These are phyloP conservation scores for Debaryomyces coudertii DNA, from an alignment of 1,139 yeast genomes.

Conservation along the genomic window DNA sequence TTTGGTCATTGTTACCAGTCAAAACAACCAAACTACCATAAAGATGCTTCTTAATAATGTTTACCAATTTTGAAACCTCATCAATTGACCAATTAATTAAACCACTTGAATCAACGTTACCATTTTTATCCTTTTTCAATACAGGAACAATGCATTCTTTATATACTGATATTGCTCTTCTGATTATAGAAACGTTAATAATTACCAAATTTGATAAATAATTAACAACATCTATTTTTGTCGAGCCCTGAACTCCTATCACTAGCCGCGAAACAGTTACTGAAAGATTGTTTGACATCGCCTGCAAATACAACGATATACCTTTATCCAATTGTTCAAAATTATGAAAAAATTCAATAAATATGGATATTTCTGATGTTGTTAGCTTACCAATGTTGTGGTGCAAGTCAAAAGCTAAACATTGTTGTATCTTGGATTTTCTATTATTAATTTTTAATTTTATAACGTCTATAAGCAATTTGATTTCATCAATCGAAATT, in stretches of 20 bases:
- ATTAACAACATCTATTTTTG: conserved; percentile 49
- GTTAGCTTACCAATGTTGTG: conserved; percentile 37
- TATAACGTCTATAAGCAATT: conserved; percentile 45
- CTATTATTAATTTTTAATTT: conserved; percentile 43
- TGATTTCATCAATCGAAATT: conserved; percentile 32
- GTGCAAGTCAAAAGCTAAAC: conserved; percentile 42
- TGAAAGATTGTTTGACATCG: conserved; percentile 39
- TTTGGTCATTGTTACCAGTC: conserved; percentile 27
- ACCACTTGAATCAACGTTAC: conserved; percentile 45
- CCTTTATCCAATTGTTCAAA: conserved; percentile 46
- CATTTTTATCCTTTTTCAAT: conserved; percentile 31
- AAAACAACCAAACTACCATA: conserved; percentile 58
- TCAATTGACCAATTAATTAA: conserved; percentile 67
- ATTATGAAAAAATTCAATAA: conserved; percentile 39
- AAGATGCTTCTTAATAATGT: conserved; percentile 66
- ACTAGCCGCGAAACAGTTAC: conserved; percentile 40
- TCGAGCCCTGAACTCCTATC: conserved; percentile 48
- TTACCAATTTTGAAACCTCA: conserved; percentile 64
- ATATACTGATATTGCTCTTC: conserved; percentile 39
- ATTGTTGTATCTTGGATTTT: conserved; percentile 41
- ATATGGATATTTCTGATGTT: conserved; percentile 36
- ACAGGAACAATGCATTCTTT: conserved; percentile 39
- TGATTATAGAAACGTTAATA: conserved; percentile 43
- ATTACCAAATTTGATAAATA: conserved; percentile 48
- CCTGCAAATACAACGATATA: conserved; percentile 37